Evolutionary conservation across 441 rosid genomes (phyloP), one percentile per base, ranked within the genome.

Genomic region (Brassica balearica): DNA sequence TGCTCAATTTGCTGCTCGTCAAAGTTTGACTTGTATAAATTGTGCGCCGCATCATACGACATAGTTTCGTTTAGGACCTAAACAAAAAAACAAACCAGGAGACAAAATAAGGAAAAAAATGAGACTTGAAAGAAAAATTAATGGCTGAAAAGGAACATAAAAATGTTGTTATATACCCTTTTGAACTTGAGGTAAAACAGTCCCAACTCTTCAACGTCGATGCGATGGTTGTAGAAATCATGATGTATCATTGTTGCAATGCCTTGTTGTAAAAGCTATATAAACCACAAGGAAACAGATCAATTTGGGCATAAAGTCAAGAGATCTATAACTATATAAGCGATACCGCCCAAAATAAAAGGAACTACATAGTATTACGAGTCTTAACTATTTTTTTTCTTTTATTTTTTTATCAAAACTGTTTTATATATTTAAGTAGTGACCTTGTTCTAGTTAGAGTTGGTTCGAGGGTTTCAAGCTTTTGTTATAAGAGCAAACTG

Each of bases 21-120:
- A 67, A 80, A 80, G 71, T 80, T 68, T 48, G 83, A 80, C 36
- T 75, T 76, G 80, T 75, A 80, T 27, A 75, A 15, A 9, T 76
- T 71, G 23, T 80, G 15, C 6, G 73, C 83, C 0, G 83, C 7
- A 0, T 80, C 70, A n/a, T 80, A 75, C 5, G 83, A 71, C 38
- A 80, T 7, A 1, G 83, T 80, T 76, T 71, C 83, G 2, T 76
- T 80, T 22, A 80, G 32, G 10, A 75, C 6, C 79, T 76, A 63
- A 51, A 29, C 20, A 64, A 17, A 32, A 34, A 58, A 34, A 46
- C 58, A 43, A 36, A n/a, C 53, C 65, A 56, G 25, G 11, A 55
- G 59, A 15, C 19, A 23, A 6, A 20, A 19, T 2, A 64, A 10
- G 46, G 46, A 9, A 14, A 38, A 43, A 10, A 9, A 20, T 8